Conservation (phyloP, 2,329 filamentous ascomycete species). For the Cryphonectria carpinicola region DNA sequence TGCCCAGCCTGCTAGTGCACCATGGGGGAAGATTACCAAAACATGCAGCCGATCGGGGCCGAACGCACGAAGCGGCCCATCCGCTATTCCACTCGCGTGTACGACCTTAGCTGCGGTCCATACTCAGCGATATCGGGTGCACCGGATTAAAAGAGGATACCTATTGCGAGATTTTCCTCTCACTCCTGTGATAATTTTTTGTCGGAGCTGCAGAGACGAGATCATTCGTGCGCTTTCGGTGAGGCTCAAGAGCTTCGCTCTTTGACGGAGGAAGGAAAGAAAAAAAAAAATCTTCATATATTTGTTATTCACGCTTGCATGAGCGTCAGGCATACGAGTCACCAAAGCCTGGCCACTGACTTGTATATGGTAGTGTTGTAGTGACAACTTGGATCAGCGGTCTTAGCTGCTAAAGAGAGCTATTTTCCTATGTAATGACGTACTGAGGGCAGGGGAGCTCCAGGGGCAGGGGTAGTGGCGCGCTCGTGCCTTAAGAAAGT, state of each 20-base stretch:
- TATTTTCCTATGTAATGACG: constrained; percentile 12
- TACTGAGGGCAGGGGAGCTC: constrained; percentile 9
- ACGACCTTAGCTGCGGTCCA: background rate
- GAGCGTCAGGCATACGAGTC: background rate
- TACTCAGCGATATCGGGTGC: constrained; percentile 6
- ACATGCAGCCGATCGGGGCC: constrained; percentile 7
- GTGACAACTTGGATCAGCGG: background rate
- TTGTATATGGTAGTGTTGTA: background rate
- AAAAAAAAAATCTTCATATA: background rate
- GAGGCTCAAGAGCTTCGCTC: background rate
- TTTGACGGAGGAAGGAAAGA: background rate
- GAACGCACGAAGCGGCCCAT: constrained; percentile 4
- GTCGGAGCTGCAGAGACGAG: background rate
- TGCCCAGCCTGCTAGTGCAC: background rate
- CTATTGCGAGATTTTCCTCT: constrained; percentile 10
- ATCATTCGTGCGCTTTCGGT: background rate
- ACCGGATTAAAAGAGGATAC: constrained; percentile 4
- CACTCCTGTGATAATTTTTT: background rate
- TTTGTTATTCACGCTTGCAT: background rate
- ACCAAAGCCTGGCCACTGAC: background rate
- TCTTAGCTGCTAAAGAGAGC: background rate
- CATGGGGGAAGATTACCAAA: background rate
- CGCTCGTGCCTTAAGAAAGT: background rate
- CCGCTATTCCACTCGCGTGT: background rate
- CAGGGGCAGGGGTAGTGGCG: background rate